phyloP scores from a whole-genome alignment of 2,329 filamentous ascomycete species.

The Sporothrix curviconia region DNA sequence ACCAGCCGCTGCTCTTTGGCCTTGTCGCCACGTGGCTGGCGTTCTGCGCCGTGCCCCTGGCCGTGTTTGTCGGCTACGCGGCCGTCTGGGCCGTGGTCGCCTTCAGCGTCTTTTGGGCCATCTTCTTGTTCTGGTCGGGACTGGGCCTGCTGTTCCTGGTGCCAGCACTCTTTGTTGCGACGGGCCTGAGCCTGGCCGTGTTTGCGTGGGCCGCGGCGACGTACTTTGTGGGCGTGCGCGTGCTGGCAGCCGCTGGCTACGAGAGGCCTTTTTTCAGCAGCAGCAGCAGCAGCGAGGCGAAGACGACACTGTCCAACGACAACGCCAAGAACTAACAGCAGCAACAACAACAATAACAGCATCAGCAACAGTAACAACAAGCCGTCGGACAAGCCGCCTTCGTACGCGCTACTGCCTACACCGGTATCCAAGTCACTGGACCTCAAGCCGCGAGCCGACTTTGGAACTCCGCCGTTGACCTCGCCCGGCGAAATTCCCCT shows the following conservation, averaged over 20 bases:
- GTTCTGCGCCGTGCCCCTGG: conserved; percentile 11
- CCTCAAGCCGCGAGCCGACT: not conserved
- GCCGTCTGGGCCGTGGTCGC: conserved; percentile 15
- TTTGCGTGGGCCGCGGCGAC: conserved; percentile 16
- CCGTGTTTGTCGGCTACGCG: conserved; percentile 13
- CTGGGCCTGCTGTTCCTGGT: conserved; percentile 17
- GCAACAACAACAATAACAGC: too few species aligned
- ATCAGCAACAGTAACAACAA: too few species aligned
- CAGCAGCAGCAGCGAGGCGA: not conserved
- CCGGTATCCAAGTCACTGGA: not conserved
- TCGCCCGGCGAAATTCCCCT: not conserved
- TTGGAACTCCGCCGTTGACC: too few species aligned
- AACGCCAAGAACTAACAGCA: too few species aligned
- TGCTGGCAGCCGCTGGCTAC: not conserved
- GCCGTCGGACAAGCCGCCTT: not conserved
- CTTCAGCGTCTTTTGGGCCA: conserved; percentile 16
- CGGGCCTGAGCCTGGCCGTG: conserved; percentile 1
- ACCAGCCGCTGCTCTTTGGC: conserved; percentile 13
- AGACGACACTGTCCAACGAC: not conserved
- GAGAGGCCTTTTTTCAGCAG: not conserved
- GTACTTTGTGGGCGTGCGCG: conserved; percentile 8
- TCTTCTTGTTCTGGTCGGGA: conserved; percentile 19
- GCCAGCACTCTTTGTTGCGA: conserved; percentile 16
- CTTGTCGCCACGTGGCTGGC: conserved; percentile 11
- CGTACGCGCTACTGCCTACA: not conserved